A percentile compares a stretch with the other conserved stretches of the same genome.
phyloP scores from a whole-genome alignment of 495 filamentous ascomycete species.

The Bacidia rubella region DNA sequence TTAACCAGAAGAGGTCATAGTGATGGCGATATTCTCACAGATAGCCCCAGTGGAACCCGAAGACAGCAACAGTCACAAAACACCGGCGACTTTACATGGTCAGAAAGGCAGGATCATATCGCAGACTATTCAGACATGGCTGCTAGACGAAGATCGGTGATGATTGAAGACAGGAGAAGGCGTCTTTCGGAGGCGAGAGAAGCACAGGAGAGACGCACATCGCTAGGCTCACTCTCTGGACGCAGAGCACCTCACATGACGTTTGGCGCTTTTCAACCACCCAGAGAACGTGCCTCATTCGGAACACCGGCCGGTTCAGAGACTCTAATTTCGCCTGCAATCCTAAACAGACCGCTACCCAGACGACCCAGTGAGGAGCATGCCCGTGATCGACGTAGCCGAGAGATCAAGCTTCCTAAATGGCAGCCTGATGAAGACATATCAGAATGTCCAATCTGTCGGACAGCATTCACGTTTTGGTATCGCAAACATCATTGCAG shows the following conservation, averaged over 20 bases:
- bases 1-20: conserved; percentile 17
- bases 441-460: conserved; percentile 69
- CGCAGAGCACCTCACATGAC: neutral
- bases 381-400: conserved; percentile 7
- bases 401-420: conserved; percentile 38
- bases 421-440: conserved; percentile 85
- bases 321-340: neutral
- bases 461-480: conserved; percentile 66
- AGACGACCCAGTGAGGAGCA: conserved; percentile 9
- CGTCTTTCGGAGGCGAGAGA: conserved; percentile 13
- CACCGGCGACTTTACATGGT: no score
- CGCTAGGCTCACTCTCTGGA: neutral
- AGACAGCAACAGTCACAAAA: neutral
- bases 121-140: conserved; percentile 7
- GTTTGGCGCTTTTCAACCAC: conserved; percentile 1
- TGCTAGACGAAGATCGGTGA: conserved; percentile 14
- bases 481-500: conserved; percentile 89
- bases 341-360: conserved; percentile 11
- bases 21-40: conserved; percentile 14
- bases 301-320: neutral
- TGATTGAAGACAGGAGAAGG: conserved; percentile 16
- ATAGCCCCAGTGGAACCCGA: neutral
- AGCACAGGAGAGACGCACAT: conserved; percentile 10
- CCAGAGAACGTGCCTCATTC: neutral
- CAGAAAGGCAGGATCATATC: neutral